Evolutionary conservation across 495 filamentous ascomycete species (phyloP).

Genomic region (Penicillium cosmopolitanum): DNA sequence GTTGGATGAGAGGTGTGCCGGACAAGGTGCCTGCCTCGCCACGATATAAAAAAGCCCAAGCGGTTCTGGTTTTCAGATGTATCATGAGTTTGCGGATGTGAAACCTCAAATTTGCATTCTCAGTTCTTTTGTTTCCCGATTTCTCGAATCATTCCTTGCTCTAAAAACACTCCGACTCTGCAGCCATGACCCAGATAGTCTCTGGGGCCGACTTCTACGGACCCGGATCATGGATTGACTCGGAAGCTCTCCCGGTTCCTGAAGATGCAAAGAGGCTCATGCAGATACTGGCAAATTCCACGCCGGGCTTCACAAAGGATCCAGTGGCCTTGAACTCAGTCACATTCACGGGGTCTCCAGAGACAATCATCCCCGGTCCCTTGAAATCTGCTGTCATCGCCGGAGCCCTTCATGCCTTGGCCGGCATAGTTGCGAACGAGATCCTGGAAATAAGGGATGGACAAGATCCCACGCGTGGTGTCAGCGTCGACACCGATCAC

Average conservation of each 20-base stretch:
- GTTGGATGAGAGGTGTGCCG: too few relatives aligned
- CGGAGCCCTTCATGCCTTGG: conserved; percentile 35
- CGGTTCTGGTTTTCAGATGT: too few relatives aligned
- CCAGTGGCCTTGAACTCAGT: conserved; percentile 24
- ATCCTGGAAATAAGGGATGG: conserved; percentile 27
- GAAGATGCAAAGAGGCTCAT: conserved; percentile 32
- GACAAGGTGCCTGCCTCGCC: too few relatives aligned
- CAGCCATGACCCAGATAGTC: too few relatives aligned
- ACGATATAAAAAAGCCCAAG: too few relatives aligned
- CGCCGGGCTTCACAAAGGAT: conserved; percentile 30
- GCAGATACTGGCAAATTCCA: conserved; percentile 22
- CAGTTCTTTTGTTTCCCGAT: too few relatives aligned
- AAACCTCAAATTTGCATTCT: too few relatives aligned
- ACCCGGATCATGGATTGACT: conserved; percentile 31
- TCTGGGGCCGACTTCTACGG: conserved; percentile 23
- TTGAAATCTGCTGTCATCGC: conserved; percentile 26
- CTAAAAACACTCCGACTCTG: too few relatives aligned
- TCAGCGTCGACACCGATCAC: conserved; percentile 32
- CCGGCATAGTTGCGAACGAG: conserved; percentile 30
- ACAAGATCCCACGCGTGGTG: conserved; percentile 3
- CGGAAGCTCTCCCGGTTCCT: conserved; percentile 22
- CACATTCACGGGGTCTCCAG: conserved; percentile 21
- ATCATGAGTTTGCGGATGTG: too few relatives aligned
- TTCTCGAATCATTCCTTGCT: too few relatives aligned
- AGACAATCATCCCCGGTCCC: conserved; percentile 31